Evolutionary conservation across 2,329 filamentous ascomycete species (phyloP).

Genomic region (Trichoderma arundinaceum): DNA sequence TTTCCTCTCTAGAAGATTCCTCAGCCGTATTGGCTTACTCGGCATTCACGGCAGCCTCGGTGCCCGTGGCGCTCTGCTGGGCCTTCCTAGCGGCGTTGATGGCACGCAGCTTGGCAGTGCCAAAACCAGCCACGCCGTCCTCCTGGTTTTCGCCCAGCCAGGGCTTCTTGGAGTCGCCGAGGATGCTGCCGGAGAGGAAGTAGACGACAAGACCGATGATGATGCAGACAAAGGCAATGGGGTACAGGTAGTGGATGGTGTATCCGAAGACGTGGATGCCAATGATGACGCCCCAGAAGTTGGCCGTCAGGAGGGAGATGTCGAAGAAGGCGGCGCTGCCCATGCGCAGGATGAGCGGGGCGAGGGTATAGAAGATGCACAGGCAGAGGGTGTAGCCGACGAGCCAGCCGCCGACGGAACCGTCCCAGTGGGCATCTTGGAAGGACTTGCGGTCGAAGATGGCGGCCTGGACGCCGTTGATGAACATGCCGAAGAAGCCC

Average conservation of each 20-base stretch:
- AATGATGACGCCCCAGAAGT: constrained; percentile 97
- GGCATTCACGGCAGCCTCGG: constrained; percentile 7
- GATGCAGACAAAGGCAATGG: constrained; percentile 93
- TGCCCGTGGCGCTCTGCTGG: constrained; percentile 20
- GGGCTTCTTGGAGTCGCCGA: constrained; percentile 91
- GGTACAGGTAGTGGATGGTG: constrained; percentile 86
- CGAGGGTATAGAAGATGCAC: constrained; percentile 83
- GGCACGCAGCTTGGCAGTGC: constrained; percentile 82
- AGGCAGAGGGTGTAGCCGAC: constrained; percentile 88
- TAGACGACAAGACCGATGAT: constrained; percentile 85
- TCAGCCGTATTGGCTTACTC: neutral
- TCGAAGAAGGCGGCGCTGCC: constrained; percentile 95
- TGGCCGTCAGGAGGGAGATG: constrained; percentile 89
- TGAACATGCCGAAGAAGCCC: constrained; percentile 83
- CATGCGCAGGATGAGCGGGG: constrained; percentile 87
- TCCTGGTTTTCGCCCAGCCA: constrained; percentile 92
- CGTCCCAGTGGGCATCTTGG: constrained; percentile 66
- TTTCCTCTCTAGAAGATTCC: neutral
- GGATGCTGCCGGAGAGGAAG: constrained; percentile 79
- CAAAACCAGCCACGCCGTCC: constrained; percentile 76
- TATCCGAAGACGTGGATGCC: constrained; percentile 85
- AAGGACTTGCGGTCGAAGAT: constrained; percentile 89
- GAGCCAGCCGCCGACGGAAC: constrained; percentile 77
- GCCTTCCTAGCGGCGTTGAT: constrained; percentile 60
- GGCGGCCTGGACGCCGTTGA: constrained; percentile 87